Evolutionary conservation across 768 basidiomycete genomes (phyloP), one percentile per base, ranked within the genome.

Genomic region (Amanita molliuscula): DNA sequence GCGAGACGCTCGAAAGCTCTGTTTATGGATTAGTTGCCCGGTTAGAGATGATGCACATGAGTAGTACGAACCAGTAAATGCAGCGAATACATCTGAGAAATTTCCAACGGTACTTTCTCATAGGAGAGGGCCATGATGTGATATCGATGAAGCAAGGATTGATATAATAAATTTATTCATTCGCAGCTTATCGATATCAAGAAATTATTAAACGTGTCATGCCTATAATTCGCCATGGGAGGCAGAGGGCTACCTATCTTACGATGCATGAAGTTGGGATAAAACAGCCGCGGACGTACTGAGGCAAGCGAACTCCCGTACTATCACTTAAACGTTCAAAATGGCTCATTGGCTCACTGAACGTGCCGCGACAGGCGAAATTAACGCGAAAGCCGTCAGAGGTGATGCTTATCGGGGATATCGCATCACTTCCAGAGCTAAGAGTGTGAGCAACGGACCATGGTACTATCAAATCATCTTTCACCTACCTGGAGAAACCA

Each of bases 1-100:
- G 70, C 0, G 83, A 81, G 15, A 82, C 83, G 54, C 87, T 89
- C 26, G 94, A 96, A 9, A 98, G 75, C 66, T 99, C 96, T 95
- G 41, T 18, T 35, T 26, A 18, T 11, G 11, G 38, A 2, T 3
- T 50, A 15, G 25, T 23, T 16, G 21, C 2, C 10, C 9, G 5
- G 28, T 10, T 42, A 7, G 3, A 25, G 21, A 8, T 31, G 31
- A 13, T 16, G n/a, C 21, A 43, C 34, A 8, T 33, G 21, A 34
- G n/a, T n/a, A n/a, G n/a, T 29, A 55, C 67, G 50, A 56, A 81
- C 84, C 84, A 51, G 71, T 82, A 6, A 67, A 64, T 2, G 67
- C 58, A 16, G 71, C 65, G 58, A 84, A 82, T 20, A 65, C 61
- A 16, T 71, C 57, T 33, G 64, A 41, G 55, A 48, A 42, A 6